Evolutionary conservation across 108 stramenopile species (phyloP), one percentile per base, ranked within the genome.

Genomic region (Mayamaea pseudoterrestris): DNA sequence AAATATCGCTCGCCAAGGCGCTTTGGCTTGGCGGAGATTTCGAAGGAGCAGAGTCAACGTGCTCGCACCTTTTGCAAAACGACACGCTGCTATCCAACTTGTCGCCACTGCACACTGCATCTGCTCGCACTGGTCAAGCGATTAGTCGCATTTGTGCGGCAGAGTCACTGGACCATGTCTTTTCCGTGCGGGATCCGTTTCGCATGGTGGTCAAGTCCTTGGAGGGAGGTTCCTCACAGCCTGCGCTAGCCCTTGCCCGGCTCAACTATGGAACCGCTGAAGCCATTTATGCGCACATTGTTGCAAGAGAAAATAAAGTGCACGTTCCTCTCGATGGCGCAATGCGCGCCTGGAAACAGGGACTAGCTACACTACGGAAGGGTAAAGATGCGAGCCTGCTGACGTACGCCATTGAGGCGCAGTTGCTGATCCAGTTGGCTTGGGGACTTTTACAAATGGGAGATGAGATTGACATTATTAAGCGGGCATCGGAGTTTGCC

Each of bases 401-500:
- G 37, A 31, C 25, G 8, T 41, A 32, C 5, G 3, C 41, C 5
- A 4, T 63, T 14, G 34, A 58, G 32, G 55, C 58, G 8, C 55
- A 43, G 2, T 35, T 67, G 17, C 47, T 64, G 21, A 34, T 55
- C 43, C 58, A 74, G 49, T 30, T 74, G 46, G 66, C 72, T 1
- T 74, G 72, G 72, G 72, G 31, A 65, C 41, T 57, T 50, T 30
- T 56, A 60, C 30, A 48, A 45, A 12, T 59, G 58, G 29, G 34
- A 43, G 14, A 42, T 49, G 23, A 47, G 11, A 32, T 48, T 7
- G 63, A 79, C 42, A 43, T 56, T 24, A 41, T 83, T 31, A 58
- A 60, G 21, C 55, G 63, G 43, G 78, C 88, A 22, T 79, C 77
- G 26, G 83, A 82, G 18, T 74, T 73, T 50, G 76, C 88, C 24